Evolutionary conservation across 352 stramenopile species (phyloP).

Genomic region (Pythium biforme): DNA sequence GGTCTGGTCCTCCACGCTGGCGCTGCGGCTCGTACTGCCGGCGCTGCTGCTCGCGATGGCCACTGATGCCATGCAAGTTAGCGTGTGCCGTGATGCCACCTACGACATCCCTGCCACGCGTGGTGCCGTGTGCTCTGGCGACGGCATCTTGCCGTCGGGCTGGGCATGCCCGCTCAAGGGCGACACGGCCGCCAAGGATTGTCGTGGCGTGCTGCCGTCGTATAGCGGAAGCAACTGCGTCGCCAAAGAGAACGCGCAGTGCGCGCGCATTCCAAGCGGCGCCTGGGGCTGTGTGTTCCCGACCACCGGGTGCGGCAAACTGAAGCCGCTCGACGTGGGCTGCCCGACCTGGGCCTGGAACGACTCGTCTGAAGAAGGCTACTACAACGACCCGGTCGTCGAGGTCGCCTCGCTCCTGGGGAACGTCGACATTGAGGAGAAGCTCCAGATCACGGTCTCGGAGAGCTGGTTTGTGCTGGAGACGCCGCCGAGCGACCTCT

Average conservation of each 20-base stretch:
- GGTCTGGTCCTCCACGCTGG: constrained; percentile 7
- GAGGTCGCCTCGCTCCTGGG: not conserved
- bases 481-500: constrained; percentile 15
- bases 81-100: constrained; percentile 36
- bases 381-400: constrained; percentile 4
- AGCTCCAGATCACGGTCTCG: not conserved
- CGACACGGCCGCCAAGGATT: constrained; percentile 23
- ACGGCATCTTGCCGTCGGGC: constrained; percentile 19
- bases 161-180: constrained; percentile 29
- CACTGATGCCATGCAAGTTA: constrained; percentile 4
- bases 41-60: not conserved
- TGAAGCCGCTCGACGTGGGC: not conserved
- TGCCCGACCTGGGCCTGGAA: constrained; percentile 35
- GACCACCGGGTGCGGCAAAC: constrained; percentile 17
- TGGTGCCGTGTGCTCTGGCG: constrained; percentile 31
- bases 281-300: constrained; percentile 36
- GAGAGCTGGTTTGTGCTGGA: constrained; percentile 41
- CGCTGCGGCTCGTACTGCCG: constrained; percentile 2
- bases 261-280: constrained; percentile 19
- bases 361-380: constrained; percentile 13
- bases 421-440: constrained; percentile 10
- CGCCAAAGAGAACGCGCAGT: constrained; percentile 31
- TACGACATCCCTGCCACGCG: constrained; percentile 26
- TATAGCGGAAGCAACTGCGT: constrained; percentile 26
- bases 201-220: constrained; percentile 28